Base-by-base conservation (phyloP, 83 land plant genomes). In the Picea abies region DNA sequence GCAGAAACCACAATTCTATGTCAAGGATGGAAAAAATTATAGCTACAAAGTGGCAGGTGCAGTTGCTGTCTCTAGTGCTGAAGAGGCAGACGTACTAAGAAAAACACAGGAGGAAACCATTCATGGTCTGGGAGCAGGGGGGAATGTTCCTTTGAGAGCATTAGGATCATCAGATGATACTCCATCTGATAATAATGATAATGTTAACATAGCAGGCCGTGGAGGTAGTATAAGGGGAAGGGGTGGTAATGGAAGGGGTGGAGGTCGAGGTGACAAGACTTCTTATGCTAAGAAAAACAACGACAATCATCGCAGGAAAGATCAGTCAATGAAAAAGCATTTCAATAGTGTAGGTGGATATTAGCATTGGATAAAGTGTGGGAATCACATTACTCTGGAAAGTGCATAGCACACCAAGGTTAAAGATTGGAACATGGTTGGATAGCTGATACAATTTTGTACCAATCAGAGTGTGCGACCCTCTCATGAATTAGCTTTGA, bases 11-110 rank as follows among this genome's bases (percentile, higher is more conserved):
- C 95, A 96, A 77, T 96, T 89, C 71, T 98, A 89, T 80, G 95
- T 98, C 11, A 96, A 98, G 88, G 99, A 98, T 88, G 99, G 99
- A 47, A 96, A 93, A 84, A 92, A 96, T 82, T 95, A 96, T 88
- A 98, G 95, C 81, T 98, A 96, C 85, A 98, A 98, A 84, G 99
- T 98, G 58, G 89, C 91, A 73, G 97, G 99, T 37, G 89, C 92
- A 25, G 90, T 93, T 67, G 92, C 93, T 14, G 99, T 89, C 32
- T 86, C 93, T 23, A 91, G 75, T 86, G 84, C 81, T 44, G 88
- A 87, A 70, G 99, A 98, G 58, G 99, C 96, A 62, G 90, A 89
- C 8, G 62, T 89, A 12, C 65, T 95, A 1, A 88, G 82, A 81
- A 91, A 80, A 79, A 91, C n/a, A 44, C 90, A 92, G 87, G 90